Percentiles rank a stretch among this genome's conserved stretches.
Conservation (phyloP, 108 stramenopile genomes). For the Nannochloropsis salina region DNA sequence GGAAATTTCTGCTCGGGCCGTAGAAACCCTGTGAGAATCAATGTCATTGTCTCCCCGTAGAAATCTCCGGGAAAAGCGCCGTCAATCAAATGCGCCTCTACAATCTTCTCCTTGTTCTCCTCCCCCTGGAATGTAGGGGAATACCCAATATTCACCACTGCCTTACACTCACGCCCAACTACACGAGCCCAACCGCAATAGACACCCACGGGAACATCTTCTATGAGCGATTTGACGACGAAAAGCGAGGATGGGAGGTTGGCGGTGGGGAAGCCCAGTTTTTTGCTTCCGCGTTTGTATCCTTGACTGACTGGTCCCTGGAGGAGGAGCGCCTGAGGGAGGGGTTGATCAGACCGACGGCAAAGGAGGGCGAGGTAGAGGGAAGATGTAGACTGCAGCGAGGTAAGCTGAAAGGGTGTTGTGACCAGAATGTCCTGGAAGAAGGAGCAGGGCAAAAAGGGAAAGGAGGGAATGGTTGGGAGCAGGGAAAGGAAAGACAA, state of each 20-base stretch:
- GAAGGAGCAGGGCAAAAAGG: background rate
- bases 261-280: constrained; percentile 79
- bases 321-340: constrained; percentile 33
- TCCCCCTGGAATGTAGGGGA: constrained; percentile 79
- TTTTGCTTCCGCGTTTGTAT: constrained; percentile 77
- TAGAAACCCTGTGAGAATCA: background rate
- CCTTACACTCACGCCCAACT: constrained; percentile 54
- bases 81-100: constrained; percentile 73
- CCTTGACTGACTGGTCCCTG: constrained; percentile 68
- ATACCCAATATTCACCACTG: constrained; percentile 80
- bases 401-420: background rate
- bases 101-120: constrained; percentile 77
- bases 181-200: constrained; percentile 51
- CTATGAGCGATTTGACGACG: constrained; percentile 57
- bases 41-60: background rate
- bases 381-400: background rate
- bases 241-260: constrained; percentile 74
- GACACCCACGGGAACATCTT: constrained; percentile 63
- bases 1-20: background rate
- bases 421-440: background rate
- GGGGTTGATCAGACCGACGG: background rate
- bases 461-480: background rate
- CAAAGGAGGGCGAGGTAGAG: background rate
- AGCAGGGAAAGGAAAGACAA: background rate
- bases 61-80: background rate